phyloP scores from a whole-genome alignment of 768 basidiomycete genomes.

The Lentinula detonsa region DNA sequence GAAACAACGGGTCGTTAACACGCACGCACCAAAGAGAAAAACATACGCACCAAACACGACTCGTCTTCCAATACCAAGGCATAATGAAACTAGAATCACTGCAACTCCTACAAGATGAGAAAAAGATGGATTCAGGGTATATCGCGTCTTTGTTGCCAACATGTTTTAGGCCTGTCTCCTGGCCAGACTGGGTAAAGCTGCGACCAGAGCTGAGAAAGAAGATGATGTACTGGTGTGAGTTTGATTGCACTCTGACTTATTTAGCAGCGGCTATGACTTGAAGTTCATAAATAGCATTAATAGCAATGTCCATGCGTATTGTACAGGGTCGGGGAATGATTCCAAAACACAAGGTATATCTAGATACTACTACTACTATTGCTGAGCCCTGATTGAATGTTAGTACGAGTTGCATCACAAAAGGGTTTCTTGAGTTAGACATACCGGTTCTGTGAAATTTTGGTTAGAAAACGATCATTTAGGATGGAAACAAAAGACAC shows the following conservation, averaged over 20 bases:
- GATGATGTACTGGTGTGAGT: not conserved
- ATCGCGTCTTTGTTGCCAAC: constrained; percentile 2
- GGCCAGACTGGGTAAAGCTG: not conserved
- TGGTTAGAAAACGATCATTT: not conserved
- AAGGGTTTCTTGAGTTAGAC: not conserved
- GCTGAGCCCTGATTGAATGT: not conserved
- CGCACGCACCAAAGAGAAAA: not conserved
- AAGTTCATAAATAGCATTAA: not conserved
- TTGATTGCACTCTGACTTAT: not conserved
- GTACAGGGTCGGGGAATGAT: too few relatives aligned
- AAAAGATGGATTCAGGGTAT: constrained; percentile 40
- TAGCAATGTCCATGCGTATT: too few relatives aligned
- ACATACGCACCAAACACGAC: constrained; percentile 36
- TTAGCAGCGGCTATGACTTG: not conserved
- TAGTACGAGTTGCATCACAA: not conserved
- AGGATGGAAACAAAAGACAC: constrained; percentile 13
- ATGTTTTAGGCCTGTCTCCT: not conserved
- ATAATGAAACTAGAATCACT: constrained; percentile 30
- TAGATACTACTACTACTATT: not conserved
- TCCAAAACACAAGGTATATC: not conserved
- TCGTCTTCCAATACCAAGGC: constrained; percentile 37
- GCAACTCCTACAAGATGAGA: constrained; percentile 41
- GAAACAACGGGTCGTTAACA: not conserved
- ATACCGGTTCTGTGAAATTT: constrained; percentile 3
- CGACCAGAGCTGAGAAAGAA: not conserved